A percentile compares a stretch with the other conserved stretches of the same genome.
Evolutionary conservation across 176 grass and related monocot species (phyloP).

Genomic region (Cymbopogon citratus): DNA sequence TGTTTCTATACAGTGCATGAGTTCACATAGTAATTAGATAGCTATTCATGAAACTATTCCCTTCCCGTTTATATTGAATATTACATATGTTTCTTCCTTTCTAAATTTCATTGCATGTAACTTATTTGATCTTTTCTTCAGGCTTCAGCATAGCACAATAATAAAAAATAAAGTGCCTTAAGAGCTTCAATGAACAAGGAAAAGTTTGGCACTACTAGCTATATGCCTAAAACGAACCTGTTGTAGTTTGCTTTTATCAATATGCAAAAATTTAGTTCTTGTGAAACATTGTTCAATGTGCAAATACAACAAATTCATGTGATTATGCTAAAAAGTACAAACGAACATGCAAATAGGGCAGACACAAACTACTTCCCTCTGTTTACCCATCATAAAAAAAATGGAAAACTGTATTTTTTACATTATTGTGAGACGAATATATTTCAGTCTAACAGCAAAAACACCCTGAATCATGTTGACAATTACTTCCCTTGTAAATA

Average conservation of each 20-base stretch:
- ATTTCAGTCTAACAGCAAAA: not conserved
- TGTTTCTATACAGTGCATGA: not conserved
- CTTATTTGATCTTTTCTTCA: not conserved
- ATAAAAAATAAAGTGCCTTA: not conserved
- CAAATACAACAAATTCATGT: not conserved
- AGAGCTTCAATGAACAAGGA: slow-evolving; percentile 19
- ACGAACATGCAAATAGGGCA: not conserved
- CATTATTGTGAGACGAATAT: not conserved
- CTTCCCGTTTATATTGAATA: not conserved
- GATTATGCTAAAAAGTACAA: not conserved
- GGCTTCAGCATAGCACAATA: not conserved
- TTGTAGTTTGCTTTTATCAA: not conserved
- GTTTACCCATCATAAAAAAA: not conserved
- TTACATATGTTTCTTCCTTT: not conserved
- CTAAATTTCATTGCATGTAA: not conserved
- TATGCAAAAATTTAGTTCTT: slow-evolving; percentile 1
- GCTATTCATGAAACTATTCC: slow-evolving; percentile 6
- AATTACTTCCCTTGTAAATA: not conserved
- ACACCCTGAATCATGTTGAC: not conserved
- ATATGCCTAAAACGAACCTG: not conserved
- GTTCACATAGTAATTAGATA: not conserved
- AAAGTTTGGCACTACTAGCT: not conserved
- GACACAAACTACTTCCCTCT: not conserved
- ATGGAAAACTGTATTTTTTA: not conserved
- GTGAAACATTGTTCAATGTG: not conserved